Evolutionary conservation across 306 rosid species (phyloP), one percentile per base, ranked within the genome.

Genomic region (Castanea crenata): DNA sequence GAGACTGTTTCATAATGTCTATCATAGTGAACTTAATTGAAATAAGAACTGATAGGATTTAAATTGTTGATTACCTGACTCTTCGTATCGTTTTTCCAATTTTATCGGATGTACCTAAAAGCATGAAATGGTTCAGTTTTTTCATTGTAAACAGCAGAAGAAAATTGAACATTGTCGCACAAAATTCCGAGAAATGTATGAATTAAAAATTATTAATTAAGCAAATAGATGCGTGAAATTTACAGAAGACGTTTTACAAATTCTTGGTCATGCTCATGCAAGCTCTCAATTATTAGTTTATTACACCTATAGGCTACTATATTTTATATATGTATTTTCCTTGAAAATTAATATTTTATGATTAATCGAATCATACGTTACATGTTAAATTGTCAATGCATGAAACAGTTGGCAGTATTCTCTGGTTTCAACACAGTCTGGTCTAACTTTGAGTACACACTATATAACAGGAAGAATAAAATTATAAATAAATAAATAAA

Each of bases 361-460:
- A 49, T 49, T 49, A 11, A 34, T 34, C 72, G 25, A 34, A 34
- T 14, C 49, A 29, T 35, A 34, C 51, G 72, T 18, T 34, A 34
- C 71, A 32, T 19, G 71, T 1, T 14, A 18, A 41, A 41, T 7
- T 7, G 46, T 41, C 46, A 41, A 12, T 23, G 21, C n/a, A 16
- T 67, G 71, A 20, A 32, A 32, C 71, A 65, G 71, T 67, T 67
- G 71, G 71, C 71, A 67, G 51, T 51, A 32, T 5, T 18, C 27
- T 6, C 27, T 6, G 49, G 64, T 49, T 4, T 49, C 54, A 49
- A 44, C 51, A 49, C 54, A 0, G 80, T 7, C 79, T 71, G 81
- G 72, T 72, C 70, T 76, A 65, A 71, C 84, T 71, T 84, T 67
- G 19, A 2, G 55, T 63, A 35, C 57, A 84, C 78, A 44, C 73